These are phyloP conservation scores for Rhizophagus clarus DNA, from an alignment of 192 early-diverging fungal species.

Conservation along the genomic window DNA sequence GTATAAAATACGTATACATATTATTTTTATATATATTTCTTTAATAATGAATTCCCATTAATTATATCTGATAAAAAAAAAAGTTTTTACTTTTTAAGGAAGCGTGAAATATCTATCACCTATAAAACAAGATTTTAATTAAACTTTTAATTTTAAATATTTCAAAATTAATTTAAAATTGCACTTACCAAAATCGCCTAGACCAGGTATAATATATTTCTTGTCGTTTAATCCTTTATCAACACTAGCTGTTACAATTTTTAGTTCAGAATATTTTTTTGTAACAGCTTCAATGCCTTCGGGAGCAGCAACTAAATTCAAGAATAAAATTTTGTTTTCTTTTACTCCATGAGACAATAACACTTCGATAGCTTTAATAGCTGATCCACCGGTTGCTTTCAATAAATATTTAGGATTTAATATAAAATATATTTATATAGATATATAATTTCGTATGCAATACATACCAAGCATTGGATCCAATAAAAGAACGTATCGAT, in stretches of 20 bases:
- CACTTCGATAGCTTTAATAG: slow-evolving; percentile 89
- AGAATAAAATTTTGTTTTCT: slow-evolving; percentile 86
- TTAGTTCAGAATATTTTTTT: slow-evolving; percentile 70
- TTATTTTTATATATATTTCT: too few relatives aligned
- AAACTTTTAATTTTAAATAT: background rate
- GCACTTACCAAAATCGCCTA: slow-evolving; percentile 81
- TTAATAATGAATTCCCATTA: too few relatives aligned
- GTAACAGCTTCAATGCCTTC: slow-evolving; percentile 82
- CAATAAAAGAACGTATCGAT: slow-evolving; percentile 81
- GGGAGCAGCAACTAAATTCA: slow-evolving; percentile 88
- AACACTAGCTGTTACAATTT: slow-evolving; percentile 86
- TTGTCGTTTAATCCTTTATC: slow-evolving; percentile 80
- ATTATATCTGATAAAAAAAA: too few relatives aligned
- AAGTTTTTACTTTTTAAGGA: background rate
- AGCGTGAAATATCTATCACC: slow-evolving; percentile 23
- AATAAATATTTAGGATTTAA: background rate
- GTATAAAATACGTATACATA: too few relatives aligned
- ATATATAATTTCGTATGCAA: background rate
- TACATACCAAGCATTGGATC: slow-evolving; percentile 90
- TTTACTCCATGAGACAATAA: slow-evolving; percentile 80
- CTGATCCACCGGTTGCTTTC: slow-evolving; percentile 91
- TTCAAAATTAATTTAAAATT: background rate
- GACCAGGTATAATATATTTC: slow-evolving; percentile 88
- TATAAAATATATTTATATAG: too few relatives aligned
- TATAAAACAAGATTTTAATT: background rate